Evolutionary conservation across 2,329 filamentous ascomycete species (phyloP), one percentile per base, ranked within the genome.

Genomic region (Clonostachys byssicola): DNA sequence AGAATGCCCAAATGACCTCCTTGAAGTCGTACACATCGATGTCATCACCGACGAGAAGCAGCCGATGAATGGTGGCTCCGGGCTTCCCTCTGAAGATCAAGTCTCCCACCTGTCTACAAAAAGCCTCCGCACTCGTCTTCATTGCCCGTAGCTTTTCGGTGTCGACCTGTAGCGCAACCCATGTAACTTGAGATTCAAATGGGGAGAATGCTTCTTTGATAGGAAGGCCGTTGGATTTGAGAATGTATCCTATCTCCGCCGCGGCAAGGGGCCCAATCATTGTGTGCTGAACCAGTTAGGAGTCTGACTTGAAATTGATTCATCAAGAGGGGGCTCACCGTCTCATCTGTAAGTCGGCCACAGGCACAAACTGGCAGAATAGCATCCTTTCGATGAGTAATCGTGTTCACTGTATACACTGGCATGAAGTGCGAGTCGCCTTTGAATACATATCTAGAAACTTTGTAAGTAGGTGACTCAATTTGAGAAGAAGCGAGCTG

Each of bases 161-260:
- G 56, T 86, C 81, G 20, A 83, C 73, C 49, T 81, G 73, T 54
- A 86, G 53, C 0, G 62, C 72, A 1, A 65, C 64, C 74, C 75
- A 78, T 1, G 68, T 76, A 0, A 70, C 72, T 48, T 74, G 70
- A 0, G 71, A 64, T 49, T 74, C 70, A 43, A 74, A 71, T 0
- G 71, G 72, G 0, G 71, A 51, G 50, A 67, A 73, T 2, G 66
- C 66, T 30, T 75, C 68, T 5, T 54, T 67, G 46, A 78, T 61
- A 0, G 74, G 74, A 2, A 78, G 58, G 2, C 58, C 63, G 9
- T 60, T 51, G 12, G 59, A 53, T 48, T 68, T 61, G 43, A 57
- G 65, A n/a, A 70, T 48, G 4, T 62, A 54, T 6, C 60, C 56
- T 9, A 76, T 69, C 48, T 75, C 66, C 3, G 70, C 71, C 0